Base-by-base conservation (phyloP, 2,329 filamentous ascomycete species). In the Sphaerostilbella broomeana region DNA sequence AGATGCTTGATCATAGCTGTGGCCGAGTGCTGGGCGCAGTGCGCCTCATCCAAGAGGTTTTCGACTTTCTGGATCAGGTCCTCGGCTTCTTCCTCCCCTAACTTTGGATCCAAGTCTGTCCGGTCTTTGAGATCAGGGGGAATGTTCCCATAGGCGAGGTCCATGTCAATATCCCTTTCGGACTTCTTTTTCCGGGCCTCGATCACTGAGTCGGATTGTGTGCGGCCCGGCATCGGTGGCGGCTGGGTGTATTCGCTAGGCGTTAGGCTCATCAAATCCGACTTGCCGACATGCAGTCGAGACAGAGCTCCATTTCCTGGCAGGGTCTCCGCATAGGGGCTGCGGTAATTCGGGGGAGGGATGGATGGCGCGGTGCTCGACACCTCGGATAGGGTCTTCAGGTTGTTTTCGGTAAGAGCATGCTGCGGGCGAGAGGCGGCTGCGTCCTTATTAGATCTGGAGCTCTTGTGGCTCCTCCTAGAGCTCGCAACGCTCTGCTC, bases 71-170 rank as follows among this genome's bases (percentile, higher is more conserved):
- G 73, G 43, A 95, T 79, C 32, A 95, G 77, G 13, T 68, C 57
- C 42, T 67, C 60, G 1, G 67, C 68, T 35, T 68, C 55, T 48
- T 67, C 74, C 10, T 67, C 63, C 25, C 83, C 70, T 27, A 75
- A 65, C 53, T 47, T 56, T 17, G 63, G 63, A 44, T 72, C 69
- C 31, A 72, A 54, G 54, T 76, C 64, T 53, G 67, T 51, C 50
- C 68, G 57, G 60, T 62, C 38, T 55, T 65, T 58, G 63, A 86
- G 62, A 51, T 88, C 77, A 41, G 85, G 79, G 1, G 84, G 85
- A 0, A 92, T 70, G 37, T 86, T 81, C 44, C 90, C 90, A 54
- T 95, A 97, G 6, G 90, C 90, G 6, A 97, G 71, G 57, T 95
- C 75, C 85, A 94, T 88, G 55, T 95, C 90, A 51, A 95, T 80